Conservation (phyloP, 768 basidiomycete species). For the Pholiota microspora region DNA sequence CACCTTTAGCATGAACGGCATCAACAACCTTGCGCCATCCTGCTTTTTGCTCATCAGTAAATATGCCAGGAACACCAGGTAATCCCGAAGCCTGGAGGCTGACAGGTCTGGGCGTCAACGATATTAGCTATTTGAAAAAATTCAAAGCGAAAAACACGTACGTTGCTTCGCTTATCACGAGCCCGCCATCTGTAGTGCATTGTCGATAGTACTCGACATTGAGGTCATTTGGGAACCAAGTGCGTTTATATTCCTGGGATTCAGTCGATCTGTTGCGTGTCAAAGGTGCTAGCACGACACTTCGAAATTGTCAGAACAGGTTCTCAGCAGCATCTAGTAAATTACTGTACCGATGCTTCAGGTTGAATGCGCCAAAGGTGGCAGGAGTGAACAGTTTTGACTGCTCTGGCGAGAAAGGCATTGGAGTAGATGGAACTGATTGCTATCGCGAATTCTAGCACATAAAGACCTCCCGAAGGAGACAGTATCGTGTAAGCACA, state of each 20-base stretch:
- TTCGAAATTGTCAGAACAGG: background rate
- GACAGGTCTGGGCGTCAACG: slow-evolving; percentile 3
- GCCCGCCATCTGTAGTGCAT: slow-evolving; percentile 14
- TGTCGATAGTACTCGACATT: slow-evolving; percentile 14
- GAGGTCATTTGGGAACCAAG: slow-evolving; percentile 16
- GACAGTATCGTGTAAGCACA: background rate
- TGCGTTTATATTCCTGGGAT: slow-evolving; percentile 11
- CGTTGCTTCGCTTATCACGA: slow-evolving; percentile 17
- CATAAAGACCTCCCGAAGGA: too few relatives aligned
- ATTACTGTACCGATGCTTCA: slow-evolving; percentile 12
- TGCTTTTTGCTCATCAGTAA: slow-evolving; percentile 15
- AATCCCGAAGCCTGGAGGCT: slow-evolving; percentile 15
- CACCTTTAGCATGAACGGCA: slow-evolving; percentile 11
- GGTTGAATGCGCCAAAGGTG: slow-evolving; percentile 9
- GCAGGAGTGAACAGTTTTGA: slow-evolving; percentile 15
- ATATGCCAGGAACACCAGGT: slow-evolving; percentile 17
- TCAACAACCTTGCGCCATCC: slow-evolving; percentile 17
- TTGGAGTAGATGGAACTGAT: background rate
- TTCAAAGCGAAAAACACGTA: background rate
- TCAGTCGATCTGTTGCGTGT: slow-evolving; percentile 15
- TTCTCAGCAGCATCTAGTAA: background rate
- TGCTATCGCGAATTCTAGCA: too few relatives aligned
- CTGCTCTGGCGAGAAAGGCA: background rate
- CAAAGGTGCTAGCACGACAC: slow-evolving; percentile 16
- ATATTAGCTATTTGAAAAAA: background rate